These are phyloP conservation scores for Exophiala spinifera DNA, from an alignment of 2,329 filamentous ascomycete species.

Conservation along the genomic window DNA sequence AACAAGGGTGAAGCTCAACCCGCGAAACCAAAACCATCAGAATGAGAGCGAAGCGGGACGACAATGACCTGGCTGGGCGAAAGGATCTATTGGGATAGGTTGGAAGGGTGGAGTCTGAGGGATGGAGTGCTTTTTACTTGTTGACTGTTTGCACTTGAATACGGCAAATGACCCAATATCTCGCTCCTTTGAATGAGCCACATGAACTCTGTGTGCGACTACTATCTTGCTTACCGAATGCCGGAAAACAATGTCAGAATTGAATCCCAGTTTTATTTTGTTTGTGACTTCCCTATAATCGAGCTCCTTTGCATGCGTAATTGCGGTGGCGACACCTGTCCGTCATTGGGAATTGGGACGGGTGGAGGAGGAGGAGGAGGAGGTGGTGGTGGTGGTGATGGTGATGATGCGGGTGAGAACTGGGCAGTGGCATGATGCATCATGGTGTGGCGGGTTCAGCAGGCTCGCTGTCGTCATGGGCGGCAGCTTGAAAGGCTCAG, in stretches of 20 bases:
- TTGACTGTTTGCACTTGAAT: constrained; percentile 1
- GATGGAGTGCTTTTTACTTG: neutral
- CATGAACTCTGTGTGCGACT: neutral
- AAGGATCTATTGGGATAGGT: neutral
- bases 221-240: too few relatives aligned
- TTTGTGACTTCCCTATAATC: too few relatives aligned
- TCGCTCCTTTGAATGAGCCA: neutral
- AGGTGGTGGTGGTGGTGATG: neutral
- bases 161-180: neutral
- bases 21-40: neutral
- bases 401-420: neutral
- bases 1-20: neutral
- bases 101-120: neutral
- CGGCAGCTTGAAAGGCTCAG: too few relatives aligned
- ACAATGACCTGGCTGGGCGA: neutral
- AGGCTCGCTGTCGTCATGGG: neutral
- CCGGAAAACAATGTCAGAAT: too few relatives aligned
- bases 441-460: neutral
- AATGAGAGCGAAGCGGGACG: neutral
- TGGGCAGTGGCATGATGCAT: too few relatives aligned
- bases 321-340: too few relatives aligned
- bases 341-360: too few relatives aligned
- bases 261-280: too few relatives aligned
- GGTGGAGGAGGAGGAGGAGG: too few relatives aligned
- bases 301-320: too few relatives aligned